Conservation (phyloP, 371 early-diverging fungal genomes). For the Cokeromyces recurvatus region DNA sequence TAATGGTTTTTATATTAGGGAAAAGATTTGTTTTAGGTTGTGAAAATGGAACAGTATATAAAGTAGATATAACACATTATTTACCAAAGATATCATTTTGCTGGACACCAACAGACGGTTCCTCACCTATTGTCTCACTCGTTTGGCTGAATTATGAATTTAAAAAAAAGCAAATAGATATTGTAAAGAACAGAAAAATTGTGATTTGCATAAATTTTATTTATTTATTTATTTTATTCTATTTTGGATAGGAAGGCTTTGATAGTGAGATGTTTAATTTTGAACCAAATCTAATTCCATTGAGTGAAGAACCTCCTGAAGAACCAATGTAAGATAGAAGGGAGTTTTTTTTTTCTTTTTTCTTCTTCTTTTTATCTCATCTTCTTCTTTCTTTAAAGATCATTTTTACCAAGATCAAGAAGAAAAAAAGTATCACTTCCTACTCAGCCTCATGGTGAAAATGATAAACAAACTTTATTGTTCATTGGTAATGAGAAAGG, state of each 20-base stretch:
- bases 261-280: constrained; percentile 14
- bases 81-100: constrained; percentile 4
- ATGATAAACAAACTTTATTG: constrained; percentile 11
- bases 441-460: background rate
- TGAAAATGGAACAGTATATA: constrained; percentile 13
- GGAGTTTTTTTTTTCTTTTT: too few relatives aligned
- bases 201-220: too few relatives aligned
- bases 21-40: constrained; percentile 19
- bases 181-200: too few relatives aligned
- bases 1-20: background rate
- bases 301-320: constrained; percentile 9
- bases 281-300: constrained; percentile 5
- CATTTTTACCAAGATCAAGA: background rate
- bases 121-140: constrained; percentile 1
- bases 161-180: constrained; percentile 7
- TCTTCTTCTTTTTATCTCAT: too few relatives aligned
- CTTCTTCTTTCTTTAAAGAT: background rate
- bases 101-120: background rate
- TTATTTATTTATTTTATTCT: background rate
- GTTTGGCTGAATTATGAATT: constrained; percentile 12
- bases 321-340: constrained; percentile 10
- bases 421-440: constrained; percentile 6
- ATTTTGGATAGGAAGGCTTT: constrained; percentile 16
- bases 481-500: constrained; percentile 14
- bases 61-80: constrained; percentile 8